Percentiles rank a stretch among this genome's conserved stretches.
These are phyloP conservation scores for Glycyrrhiza uralensis DNA, from an alignment of 306 rosid species.

Conservation along the genomic window DNA sequence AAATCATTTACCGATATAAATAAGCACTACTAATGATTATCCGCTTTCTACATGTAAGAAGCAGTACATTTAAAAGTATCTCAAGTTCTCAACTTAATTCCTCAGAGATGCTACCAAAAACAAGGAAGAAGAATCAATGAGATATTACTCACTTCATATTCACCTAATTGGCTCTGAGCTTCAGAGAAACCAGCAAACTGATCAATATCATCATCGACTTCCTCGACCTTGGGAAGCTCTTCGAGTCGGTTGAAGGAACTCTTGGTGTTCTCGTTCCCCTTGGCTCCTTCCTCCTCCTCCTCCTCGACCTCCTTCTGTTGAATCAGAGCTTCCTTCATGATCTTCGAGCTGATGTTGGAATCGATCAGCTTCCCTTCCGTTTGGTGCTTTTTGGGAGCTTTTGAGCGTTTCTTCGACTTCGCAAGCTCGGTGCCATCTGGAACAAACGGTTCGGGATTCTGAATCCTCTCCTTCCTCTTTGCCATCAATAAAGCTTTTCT, in stretches of 20 bases:
- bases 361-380: conserved; percentile 51
- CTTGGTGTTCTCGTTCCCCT: conserved; percentile 22
- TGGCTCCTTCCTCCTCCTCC: conserved; percentile 39
- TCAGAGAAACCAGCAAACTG: conserved; percentile 62
- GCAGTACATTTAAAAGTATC: not conserved
- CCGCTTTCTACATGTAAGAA: not conserved
- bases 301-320: conserved; percentile 69
- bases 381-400: conserved; percentile 62
- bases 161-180: conserved; percentile 44
- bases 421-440: conserved; percentile 40
- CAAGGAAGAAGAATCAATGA: not conserved
- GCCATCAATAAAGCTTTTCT: conserved; percentile 42
- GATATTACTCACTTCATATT: conserved; percentile 40
- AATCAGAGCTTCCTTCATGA: conserved; percentile 67
- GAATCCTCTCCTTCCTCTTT: conserved; percentile 67
- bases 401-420: conserved; percentile 48
- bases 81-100: not conserved
- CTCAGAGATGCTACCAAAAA: not conserved
- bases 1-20: not conserved
- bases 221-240: conserved; percentile 25
- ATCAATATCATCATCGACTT: conserved; percentile 50
- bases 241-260: conserved; percentile 22
- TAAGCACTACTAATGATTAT: not conserved
- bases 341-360: conserved; percentile 66
- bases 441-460: conserved; percentile 76